Conservation (phyloP, 441 rosid species). For the Pelargonium cotyledonis region DNA sequence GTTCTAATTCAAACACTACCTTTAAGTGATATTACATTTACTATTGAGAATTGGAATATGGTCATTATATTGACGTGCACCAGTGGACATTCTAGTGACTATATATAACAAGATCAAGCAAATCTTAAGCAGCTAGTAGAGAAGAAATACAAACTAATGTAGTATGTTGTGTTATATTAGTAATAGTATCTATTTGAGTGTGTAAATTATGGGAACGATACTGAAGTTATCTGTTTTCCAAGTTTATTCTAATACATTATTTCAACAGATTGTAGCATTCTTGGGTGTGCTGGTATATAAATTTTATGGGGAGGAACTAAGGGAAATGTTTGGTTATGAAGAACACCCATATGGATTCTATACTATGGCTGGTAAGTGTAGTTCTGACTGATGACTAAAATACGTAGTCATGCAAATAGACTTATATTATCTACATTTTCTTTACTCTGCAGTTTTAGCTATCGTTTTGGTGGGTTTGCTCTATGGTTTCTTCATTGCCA, state of each 20-base stretch:
- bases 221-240: constrained; percentile 6
- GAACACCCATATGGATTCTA: constrained; percentile 99
- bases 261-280: constrained; percentile 78
- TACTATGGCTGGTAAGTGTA: constrained; percentile 76
- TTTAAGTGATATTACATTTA: too few species aligned
- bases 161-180: too few species aligned
- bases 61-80: neutral
- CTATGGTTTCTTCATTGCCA: constrained; percentile 95
- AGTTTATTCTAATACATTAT: constrained; percentile 12
- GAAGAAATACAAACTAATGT: too few species aligned
- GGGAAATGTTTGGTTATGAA: constrained; percentile 98
- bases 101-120: too few species aligned
- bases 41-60: neutral
- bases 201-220: constrained; percentile 3
- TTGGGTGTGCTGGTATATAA: constrained; percentile 95
- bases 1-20: too few species aligned
- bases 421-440: constrained; percentile 6
- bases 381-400: neutral
- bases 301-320: constrained; percentile 87
- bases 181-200: neutral
- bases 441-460: constrained; percentile 65
- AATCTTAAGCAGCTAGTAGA: too few species aligned
- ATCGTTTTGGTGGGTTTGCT: constrained; percentile 95
- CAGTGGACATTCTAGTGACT: too few species aligned
- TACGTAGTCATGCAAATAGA: neutral